Base-by-base conservation (phyloP, 192 early-diverging fungal species). In the Chytriomyces sp. region DNA sequence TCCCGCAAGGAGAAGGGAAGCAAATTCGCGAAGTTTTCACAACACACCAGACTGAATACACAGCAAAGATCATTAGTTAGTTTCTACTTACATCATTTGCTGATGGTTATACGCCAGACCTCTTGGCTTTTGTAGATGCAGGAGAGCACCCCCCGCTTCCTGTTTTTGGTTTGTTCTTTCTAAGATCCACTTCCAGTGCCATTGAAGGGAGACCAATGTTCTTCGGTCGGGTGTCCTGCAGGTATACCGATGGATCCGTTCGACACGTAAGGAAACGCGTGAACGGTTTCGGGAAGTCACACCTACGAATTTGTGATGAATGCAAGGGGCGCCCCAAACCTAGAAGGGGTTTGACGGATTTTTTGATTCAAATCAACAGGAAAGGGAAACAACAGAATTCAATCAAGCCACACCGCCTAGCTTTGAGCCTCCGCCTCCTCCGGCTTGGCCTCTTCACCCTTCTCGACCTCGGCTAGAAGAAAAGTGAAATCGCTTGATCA, bases 401-500 rank as follows among this genome's bases (percentile, higher is more conserved):
- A 52, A 66, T 12, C 22, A 75, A 34, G 22, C 19, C 44, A 75
- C 32, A 59, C 34, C 8, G 67, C 33, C 71, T 80, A 84, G 79
- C 83, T 77, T 53, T 76, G 77, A 68, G 85, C 78, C 61, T 83
- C 83, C 30, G 72, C 71, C 69, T 82, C 85, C 39, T 86, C 85
- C 62, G 80, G 70, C 70, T 85, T 85, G 41, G 61, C 81, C 58
- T 85, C 85, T 40, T 87, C 85, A 32, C 68, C 77, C 80, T 87
- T 87, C 62, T 83, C 83, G 53, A 75, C 83, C 56, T 83, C 76
- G 59, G 82, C 79, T 81, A 56, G 6, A 37, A 56, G 17, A 32
- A 62, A 67, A 75, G 60, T 44, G 41, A 34, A 33, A 26, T 32
- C 25, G n/a, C 70, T 19, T 71, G 39, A n/a, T n/a, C 22, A n/a